Evolutionary conservation across 1,284 basidiomycete species (phyloP).

Genomic region (Xanthoconium separans): DNA sequence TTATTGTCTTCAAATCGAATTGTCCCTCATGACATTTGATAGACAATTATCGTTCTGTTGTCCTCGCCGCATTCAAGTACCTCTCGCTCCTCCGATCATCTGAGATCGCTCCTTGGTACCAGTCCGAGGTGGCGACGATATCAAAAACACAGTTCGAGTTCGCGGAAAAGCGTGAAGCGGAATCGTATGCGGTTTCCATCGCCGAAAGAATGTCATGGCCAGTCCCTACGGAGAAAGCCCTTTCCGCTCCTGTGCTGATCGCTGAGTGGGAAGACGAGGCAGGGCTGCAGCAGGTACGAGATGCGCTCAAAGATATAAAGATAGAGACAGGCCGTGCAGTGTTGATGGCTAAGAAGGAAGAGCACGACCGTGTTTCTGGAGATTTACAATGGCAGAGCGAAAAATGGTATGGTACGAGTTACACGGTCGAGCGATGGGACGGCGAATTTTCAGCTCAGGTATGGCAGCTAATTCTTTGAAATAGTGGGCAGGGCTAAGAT

Average conservation of each 20-base stretch:
- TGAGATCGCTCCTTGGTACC: slow-evolving; percentile 71
- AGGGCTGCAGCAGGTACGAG: slow-evolving; percentile 58
- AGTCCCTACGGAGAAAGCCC: slow-evolving; percentile 75
- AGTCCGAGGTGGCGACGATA: slow-evolving; percentile 78
- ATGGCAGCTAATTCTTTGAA: slow-evolving; percentile 12
- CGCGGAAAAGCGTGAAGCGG: slow-evolving; percentile 81
- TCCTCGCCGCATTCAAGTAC: slow-evolving; percentile 83
- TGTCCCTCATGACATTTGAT: neutral
- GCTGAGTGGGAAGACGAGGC: slow-evolving; percentile 73
- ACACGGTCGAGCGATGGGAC: slow-evolving; percentile 68
- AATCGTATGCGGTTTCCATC: slow-evolving; percentile 80
- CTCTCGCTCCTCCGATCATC: slow-evolving; percentile 77
- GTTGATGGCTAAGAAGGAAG: slow-evolving; percentile 73
- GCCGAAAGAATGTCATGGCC: slow-evolving; percentile 79
- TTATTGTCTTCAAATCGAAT: slow-evolving; percentile 4
- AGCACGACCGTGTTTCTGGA: slow-evolving; percentile 56
- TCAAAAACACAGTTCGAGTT: slow-evolving; percentile 84
- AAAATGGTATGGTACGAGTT: slow-evolving; percentile 87
- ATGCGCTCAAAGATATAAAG: slow-evolving; percentile 51
- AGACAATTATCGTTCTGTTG: slow-evolving; percentile 76
- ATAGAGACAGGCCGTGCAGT: slow-evolving; percentile 62
- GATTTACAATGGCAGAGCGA: slow-evolving; percentile 63
- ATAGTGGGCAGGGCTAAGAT: slow-evolving; percentile 1
- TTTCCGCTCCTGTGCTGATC: slow-evolving; percentile 74
- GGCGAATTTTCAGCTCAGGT: slow-evolving; percentile 66